phyloP scores from a whole-genome alignment of 768 basidiomycete genomes.

The Leccinum broughii region DNA sequence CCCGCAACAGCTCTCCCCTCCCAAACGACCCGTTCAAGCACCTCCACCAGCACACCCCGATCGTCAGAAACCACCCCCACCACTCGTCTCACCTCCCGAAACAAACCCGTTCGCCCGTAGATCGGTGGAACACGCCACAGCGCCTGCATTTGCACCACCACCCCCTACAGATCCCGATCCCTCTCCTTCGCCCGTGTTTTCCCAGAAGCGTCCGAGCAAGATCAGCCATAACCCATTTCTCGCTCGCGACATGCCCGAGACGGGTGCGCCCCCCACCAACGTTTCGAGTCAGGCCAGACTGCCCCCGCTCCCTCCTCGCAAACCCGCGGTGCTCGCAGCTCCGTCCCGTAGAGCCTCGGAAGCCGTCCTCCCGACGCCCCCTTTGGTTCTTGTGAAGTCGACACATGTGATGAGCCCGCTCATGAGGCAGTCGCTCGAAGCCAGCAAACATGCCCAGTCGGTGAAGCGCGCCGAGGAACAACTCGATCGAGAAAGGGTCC shows the following conservation, averaged over 20 bases:
- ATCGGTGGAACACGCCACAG: conserved; percentile 17
- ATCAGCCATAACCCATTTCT: conserved; percentile 35
- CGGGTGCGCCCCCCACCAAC: conserved; percentile 1
- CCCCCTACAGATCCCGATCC: conserved; percentile 10
- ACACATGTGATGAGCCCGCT: conserved; percentile 58
- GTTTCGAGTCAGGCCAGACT: conserved; percentile 21
- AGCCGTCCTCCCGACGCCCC: conserved; percentile 6
- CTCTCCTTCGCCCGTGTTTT: neutral
- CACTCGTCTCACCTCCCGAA: conserved; percentile 24
- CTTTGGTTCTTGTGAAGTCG: conserved; percentile 27
- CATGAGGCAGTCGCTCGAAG: conserved; percentile 75
- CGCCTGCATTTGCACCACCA: neutral
- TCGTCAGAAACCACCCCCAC: conserved; percentile 25
- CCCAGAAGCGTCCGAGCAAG: conserved; percentile 20
- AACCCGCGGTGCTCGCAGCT: conserved; percentile 28
- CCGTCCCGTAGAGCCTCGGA: conserved; percentile 26
- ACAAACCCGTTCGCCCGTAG: conserved; percentile 31
- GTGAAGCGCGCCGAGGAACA: conserved; percentile 69
- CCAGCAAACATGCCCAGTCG: conserved; percentile 67
- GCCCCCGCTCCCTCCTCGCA: conserved; percentile 38
- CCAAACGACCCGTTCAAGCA: conserved; percentile 22
- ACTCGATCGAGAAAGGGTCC: conserved; percentile 66
- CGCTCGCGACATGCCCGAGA: conserved; percentile 22
- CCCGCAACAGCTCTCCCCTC: conserved; percentile 20
- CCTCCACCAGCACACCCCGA: conserved; percentile 31